Evolutionary conservation across 2,329 filamentous ascomycete species (phyloP).

Genomic region (Aureobasidium sp.): DNA sequence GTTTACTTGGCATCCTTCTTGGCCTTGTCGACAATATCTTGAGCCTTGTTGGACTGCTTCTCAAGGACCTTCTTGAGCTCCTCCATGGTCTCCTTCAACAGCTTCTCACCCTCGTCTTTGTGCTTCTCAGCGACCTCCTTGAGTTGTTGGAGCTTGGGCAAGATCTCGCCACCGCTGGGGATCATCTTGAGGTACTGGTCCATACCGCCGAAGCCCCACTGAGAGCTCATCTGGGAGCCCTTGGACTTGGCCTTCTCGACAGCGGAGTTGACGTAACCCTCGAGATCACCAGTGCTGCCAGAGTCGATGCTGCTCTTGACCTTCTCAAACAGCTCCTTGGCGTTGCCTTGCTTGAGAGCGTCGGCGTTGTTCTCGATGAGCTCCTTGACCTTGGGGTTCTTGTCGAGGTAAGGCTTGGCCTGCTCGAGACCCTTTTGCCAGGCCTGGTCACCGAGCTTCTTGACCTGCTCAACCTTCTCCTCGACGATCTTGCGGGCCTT

Average conservation of each 20-base stretch:
- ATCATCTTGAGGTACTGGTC: conserved; percentile 61
- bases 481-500: conserved; percentile 56
- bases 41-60: conserved; percentile 50
- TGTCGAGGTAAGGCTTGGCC: conserved; percentile 65
- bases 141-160: conserved; percentile 59
- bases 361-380: conserved; percentile 65
- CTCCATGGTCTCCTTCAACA: conserved; percentile 61
- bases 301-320: conserved; percentile 55
- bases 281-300: conserved; percentile 52
- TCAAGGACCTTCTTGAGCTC: conserved; percentile 60
- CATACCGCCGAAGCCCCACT: conserved; percentile 34
- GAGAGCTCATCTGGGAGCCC: conserved; percentile 22
- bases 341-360: conserved; percentile 59
- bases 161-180: conserved; percentile 56
- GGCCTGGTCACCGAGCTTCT: conserved; percentile 62
- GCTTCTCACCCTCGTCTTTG: conserved; percentile 60
- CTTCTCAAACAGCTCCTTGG: conserved; percentile 56
- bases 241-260: conserved; percentile 54
- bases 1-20: conserved; percentile 39
- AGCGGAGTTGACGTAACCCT: conserved; percentile 54
- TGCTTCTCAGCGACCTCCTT: conserved; percentile 60
- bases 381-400: conserved; percentile 69
- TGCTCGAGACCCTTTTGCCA: conserved; percentile 67
- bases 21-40: conserved; percentile 52
- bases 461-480: conserved; percentile 61